Evolutionary conservation across 345 rosid genomes (phyloP).

Genomic region (Hevea brasiliensis): DNA sequence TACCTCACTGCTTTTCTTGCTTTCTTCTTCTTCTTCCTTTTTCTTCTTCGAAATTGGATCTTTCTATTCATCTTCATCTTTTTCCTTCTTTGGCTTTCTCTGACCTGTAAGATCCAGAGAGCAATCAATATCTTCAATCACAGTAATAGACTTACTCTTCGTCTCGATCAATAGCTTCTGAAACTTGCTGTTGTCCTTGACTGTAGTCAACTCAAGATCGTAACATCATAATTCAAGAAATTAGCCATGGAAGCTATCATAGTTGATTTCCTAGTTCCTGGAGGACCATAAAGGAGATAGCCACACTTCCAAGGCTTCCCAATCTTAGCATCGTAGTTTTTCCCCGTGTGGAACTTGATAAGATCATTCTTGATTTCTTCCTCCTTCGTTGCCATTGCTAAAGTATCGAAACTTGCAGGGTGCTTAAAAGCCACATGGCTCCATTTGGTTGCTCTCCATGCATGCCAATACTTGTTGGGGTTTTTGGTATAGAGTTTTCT

Average conservation of each 20-base stretch:
- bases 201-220: slow-evolving; percentile 22
- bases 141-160: not conserved
- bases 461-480: not conserved
- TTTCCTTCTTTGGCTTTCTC: slow-evolving; percentile 4
- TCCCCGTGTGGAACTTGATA: slow-evolving; percentile 1
- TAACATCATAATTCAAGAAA: slow-evolving; percentile 29
- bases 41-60: slow-evolving; percentile 8
- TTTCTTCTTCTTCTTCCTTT: not conserved
- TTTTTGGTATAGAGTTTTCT: not conserved
- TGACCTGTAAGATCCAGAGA: slow-evolving; percentile 22
- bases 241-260: slow-evolving; percentile 37
- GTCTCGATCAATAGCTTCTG: slow-evolving; percentile 12
- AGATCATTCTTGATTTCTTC: not conserved
- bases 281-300: too few relatives aligned
- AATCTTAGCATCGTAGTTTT: slow-evolving; percentile 1
- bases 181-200: slow-evolving; percentile 18
- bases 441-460: not conserved
- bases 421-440: slow-evolving; percentile 7
- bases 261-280: slow-evolving; percentile 31
- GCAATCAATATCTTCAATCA: slow-evolving; percentile 23
- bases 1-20: not conserved
- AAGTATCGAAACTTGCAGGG: slow-evolving; percentile 7
- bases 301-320: slow-evolving; percentile 19
- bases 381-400: not conserved
- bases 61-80: not conserved